phyloP scores from a whole-genome alignment of 805 yeast genomes.

The Metschnikowia colocasiae region DNA sequence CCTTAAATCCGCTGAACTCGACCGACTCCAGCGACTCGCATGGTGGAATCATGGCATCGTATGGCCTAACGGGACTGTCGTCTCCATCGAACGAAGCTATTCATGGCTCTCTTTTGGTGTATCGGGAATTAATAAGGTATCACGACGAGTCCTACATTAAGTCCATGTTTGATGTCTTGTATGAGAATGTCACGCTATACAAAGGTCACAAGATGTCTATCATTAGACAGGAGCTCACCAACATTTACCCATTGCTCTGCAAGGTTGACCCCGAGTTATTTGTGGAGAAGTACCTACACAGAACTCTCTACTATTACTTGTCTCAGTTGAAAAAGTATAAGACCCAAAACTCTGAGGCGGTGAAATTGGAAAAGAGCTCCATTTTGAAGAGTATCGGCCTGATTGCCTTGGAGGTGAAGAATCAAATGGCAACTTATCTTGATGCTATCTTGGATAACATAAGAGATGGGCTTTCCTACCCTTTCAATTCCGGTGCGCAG shows the following conservation, averaged over 20 bases:
- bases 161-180: slow-evolving; percentile 69
- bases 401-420: slow-evolving; percentile 73
- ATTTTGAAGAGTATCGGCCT: slow-evolving; percentile 81
- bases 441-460: slow-evolving; percentile 84
- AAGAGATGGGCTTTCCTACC: slow-evolving; percentile 63
- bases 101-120: slow-evolving; percentile 85
- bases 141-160: slow-evolving; percentile 71
- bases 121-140: slow-evolving; percentile 65
- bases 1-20: slow-evolving; percentile 35
- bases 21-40: slow-evolving; percentile 10
- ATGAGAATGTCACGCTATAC: slow-evolving; percentile 67
- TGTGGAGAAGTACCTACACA: slow-evolving; percentile 75
- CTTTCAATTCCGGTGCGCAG: slow-evolving; percentile 31
- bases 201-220: slow-evolving; percentile 74
- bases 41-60: slow-evolving; percentile 6
- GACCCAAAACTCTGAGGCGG: slow-evolving; percentile 35
- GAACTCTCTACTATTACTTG: slow-evolving; percentile 71
- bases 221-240: slow-evolving; percentile 80
- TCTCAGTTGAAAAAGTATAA: slow-evolving; percentile 71
- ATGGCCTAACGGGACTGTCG: slow-evolving; percentile 12
- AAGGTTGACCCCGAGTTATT: slow-evolving; percentile 70
- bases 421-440: slow-evolving; percentile 80
- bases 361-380: slow-evolving; percentile 61
- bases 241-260: slow-evolving; percentile 79
- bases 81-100: slow-evolving; percentile 54